These are phyloP conservation scores for Gymnopus androsaceus DNA, from an alignment of 1,284 basidiomycete species.

Conservation along the genomic window DNA sequence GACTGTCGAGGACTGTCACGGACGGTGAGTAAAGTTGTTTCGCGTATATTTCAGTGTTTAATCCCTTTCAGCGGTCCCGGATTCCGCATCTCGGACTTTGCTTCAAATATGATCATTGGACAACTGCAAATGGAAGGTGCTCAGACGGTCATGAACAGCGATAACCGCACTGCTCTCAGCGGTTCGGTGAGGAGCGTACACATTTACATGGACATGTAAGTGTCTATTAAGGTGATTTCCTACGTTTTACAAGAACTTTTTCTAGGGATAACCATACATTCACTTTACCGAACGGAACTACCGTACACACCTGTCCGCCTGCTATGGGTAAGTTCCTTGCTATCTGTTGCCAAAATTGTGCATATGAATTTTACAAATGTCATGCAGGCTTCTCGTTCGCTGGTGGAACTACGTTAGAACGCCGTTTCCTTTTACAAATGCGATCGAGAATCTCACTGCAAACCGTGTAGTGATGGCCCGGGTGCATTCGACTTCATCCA, in stretches of 20 bases:
- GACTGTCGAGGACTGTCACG: slow-evolving; percentile 65
- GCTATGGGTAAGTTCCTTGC: slow-evolving; percentile 75
- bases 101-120: slow-evolving; percentile 71
- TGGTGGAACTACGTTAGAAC: slow-evolving; percentile 73
- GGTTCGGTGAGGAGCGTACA: slow-evolving; percentile 70
- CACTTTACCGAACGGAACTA: slow-evolving; percentile 65
- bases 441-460: no score
- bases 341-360: background rate
- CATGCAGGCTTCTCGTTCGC: slow-evolving; percentile 66
- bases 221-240: slow-evolving; percentile 12
- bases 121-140: slow-evolving; percentile 68
- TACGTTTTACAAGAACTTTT: background rate
- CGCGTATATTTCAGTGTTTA: no score
- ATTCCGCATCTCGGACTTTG: slow-evolving; percentile 71
- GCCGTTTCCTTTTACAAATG: background rate
- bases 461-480: slow-evolving; percentile 64
- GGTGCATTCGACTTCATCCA: slow-evolving; percentile 83
- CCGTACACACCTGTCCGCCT: slow-evolving; percentile 73
- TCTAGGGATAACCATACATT: slow-evolving; percentile 71
- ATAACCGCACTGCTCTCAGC: slow-evolving; percentile 42
- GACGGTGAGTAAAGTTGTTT: no score
- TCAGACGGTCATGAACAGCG: slow-evolving; percentile 56
- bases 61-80: slow-evolving; percentile 66
- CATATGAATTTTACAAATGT: background rate
- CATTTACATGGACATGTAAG: slow-evolving; percentile 68